Base-by-base conservation (phyloP, 495 filamentous ascomycete genomes). In the Apiosordaria backusii region DNA sequence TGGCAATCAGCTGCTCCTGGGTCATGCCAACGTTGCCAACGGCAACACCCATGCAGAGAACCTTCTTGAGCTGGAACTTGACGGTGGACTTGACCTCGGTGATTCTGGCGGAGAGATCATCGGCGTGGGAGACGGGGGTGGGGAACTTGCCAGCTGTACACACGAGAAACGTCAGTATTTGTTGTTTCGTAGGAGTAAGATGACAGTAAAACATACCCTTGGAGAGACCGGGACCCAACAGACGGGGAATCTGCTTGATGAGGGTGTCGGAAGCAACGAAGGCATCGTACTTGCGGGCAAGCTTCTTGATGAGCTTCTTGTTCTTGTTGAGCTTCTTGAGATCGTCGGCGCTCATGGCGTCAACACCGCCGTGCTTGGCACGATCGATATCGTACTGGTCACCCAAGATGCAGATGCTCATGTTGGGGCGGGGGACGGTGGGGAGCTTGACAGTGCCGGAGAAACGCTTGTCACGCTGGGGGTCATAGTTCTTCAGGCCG, bases 271-370 rank as follows among this genome's bases (percentile, higher is more conserved):
- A 97, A 77, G 95, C 89, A 77, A 99, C 82, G 84, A 99, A 99
- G 71, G 93, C 94, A 84, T 99, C 96, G 88, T 99, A 98, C 86
- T 98, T 98, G 86, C 93, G 92, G 70, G 95, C 96, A 68, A 99
- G 91, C 89, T 98, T 99, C 91, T 99, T 99, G 89, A 99, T 97
- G 74, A 99, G 88, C 89, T 99, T 99, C 90, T 99, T 99, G 91
- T 99, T 99, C 91, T 98, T 99, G 89, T 99, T 99, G 70, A 99
- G 90, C 89, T 99, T 99, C 90, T 98, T 98, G 81, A 99, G 83
- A 82, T 99, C 95, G 74, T 99, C 95, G 68, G 90, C 82, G 77
- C 91, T 95, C 93, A 98, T 98, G 82, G 93, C 92, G 73, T 99
- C 95, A 71, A 97, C 86, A 75, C 91, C 92, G 75, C 92, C 90